A percentile compares a stretch with the other conserved stretches of the same genome.
Conservation (phyloP, 2,329 filamentous ascomycete genomes). For the Clarireedia monteithiana region DNA sequence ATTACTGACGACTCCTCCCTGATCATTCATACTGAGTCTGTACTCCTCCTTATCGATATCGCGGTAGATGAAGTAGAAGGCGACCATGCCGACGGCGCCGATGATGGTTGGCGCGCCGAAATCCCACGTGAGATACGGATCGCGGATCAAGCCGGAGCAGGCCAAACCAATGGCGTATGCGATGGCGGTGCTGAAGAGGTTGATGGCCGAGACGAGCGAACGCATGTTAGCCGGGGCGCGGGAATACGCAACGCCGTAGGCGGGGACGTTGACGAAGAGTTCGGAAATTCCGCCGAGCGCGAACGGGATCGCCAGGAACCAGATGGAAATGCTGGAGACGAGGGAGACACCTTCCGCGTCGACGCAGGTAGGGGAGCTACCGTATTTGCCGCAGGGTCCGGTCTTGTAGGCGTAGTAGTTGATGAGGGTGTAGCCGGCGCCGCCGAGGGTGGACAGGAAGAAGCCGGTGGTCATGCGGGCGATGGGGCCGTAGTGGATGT, state of each 20-base stretch:
- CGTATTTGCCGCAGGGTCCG: conserved; percentile 48
- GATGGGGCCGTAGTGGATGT: conserved; percentile 63
- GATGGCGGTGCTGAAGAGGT: conserved; percentile 39
- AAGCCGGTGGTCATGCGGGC: conserved; percentile 68
- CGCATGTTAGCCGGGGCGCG: conserved; percentile 44
- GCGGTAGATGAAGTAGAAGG: conserved; percentile 40
- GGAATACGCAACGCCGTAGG: conserved; percentile 45
- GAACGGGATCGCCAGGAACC: conserved; percentile 49
- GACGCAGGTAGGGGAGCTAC: conserved; percentile 15
- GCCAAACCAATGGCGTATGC: conserved; percentile 40
- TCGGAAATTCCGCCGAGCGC: conserved; percentile 43
- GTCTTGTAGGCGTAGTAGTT: conserved; percentile 56
- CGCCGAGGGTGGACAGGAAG: conserved; percentile 52
- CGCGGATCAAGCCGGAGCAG: conserved; percentile 38
- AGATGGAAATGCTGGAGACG: conserved; percentile 37
- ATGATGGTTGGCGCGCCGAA: conserved; percentile 41
- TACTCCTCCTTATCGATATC: conserved; percentile 42
- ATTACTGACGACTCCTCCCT: neutral
- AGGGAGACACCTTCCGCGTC: conserved; percentile 18
- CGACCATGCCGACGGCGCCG: conserved; percentile 35
- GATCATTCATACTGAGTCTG: conserved; percentile 31
- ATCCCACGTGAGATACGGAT: conserved; percentile 43
- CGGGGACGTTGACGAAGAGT: conserved; percentile 45
- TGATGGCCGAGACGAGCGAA: conserved; percentile 42
- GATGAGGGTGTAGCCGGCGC: conserved; percentile 47